phyloP scores from a whole-genome alignment of 2,329 filamentous ascomycete genomes.

The Conoideocrella luteorostrata region DNA sequence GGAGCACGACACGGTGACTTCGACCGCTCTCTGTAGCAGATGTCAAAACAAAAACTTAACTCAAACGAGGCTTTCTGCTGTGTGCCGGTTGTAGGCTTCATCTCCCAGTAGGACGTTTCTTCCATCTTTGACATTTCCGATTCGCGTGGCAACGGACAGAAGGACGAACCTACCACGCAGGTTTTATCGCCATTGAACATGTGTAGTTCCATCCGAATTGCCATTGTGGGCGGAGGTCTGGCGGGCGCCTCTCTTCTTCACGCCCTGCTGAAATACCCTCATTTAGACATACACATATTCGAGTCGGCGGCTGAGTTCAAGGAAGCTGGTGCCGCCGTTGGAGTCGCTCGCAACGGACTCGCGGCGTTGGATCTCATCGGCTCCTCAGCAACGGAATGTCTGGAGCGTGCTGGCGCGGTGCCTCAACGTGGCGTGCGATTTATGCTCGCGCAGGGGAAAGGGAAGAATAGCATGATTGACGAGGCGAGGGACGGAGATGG shows the following conservation, averaged over 20 bases:
- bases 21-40: too few relatives aligned
- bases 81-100: too few relatives aligned
- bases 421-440: slow-evolving; percentile 10
- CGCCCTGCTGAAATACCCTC: slow-evolving; percentile 11
- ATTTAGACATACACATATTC: slow-evolving; percentile 17
- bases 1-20: too few relatives aligned
- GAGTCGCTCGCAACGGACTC: slow-evolving; percentile 11
- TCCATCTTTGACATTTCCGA: too few relatives aligned
- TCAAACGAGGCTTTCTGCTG: too few relatives aligned
- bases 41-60: too few relatives aligned
- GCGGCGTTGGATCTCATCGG: slow-evolving; percentile 12
- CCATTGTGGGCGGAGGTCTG: slow-evolving; percentile 18
- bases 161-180: too few relatives aligned
- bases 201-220: slow-evolving; percentile 9
- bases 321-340: slow-evolving; percentile 18
- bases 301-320: slow-evolving; percentile 17
- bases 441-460: slow-evolving; percentile 9
- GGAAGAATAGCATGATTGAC: slow-evolving; percentile 6
- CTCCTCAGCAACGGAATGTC: slow-evolving; percentile 5
- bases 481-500: neutral
- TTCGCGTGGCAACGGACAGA: too few relatives aligned
- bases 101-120: too few relatives aligned
- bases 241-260: slow-evolving; percentile 15
- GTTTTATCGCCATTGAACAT: too few relatives aligned
- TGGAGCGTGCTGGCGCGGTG: slow-evolving; percentile 14